Evolutionary conservation across 768 basidiomycete genomes (phyloP).

Genomic region (Kwoniella pini): DNA sequence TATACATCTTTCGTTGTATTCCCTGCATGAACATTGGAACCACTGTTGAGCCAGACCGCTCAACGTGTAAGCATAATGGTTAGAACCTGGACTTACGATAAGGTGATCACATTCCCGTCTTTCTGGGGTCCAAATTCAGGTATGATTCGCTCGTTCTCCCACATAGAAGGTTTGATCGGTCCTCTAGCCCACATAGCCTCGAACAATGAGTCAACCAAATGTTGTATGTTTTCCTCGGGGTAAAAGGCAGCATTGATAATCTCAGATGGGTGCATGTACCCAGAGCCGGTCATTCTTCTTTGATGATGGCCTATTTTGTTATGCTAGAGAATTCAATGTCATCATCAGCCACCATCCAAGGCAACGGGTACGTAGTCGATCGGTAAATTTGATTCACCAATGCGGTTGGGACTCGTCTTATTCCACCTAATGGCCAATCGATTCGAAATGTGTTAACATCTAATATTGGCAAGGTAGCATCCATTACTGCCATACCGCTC

Average conservation of each 20-base stretch:
- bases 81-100: constrained; percentile 4
- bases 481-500: neutral
- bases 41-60: too few relatives aligned
- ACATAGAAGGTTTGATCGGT: constrained; percentile 11
- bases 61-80: too few relatives aligned
- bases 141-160: constrained; percentile 20
- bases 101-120: neutral
- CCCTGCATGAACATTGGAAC: neutral
- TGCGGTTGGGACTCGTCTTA: neutral
- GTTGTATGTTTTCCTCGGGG: neutral
- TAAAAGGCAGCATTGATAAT: neutral
- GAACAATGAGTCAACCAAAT: neutral
- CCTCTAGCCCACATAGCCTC: constrained; percentile 13
- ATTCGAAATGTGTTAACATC: neutral
- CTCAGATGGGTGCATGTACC: neutral
- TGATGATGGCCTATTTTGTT: constrained; percentile 1
- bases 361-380: too few relatives aligned
- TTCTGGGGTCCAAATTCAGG: constrained; percentile 1
- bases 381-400: too few relatives aligned
- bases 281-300: neutral
- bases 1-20: neutral
- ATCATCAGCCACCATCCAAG: too few relatives aligned
- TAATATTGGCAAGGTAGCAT: neutral
- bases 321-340: neutral
- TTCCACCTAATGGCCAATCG: constrained; percentile 2